phyloP scores from a whole-genome alignment of 306 rosid species.

The Ormosia semicastrata region DNA sequence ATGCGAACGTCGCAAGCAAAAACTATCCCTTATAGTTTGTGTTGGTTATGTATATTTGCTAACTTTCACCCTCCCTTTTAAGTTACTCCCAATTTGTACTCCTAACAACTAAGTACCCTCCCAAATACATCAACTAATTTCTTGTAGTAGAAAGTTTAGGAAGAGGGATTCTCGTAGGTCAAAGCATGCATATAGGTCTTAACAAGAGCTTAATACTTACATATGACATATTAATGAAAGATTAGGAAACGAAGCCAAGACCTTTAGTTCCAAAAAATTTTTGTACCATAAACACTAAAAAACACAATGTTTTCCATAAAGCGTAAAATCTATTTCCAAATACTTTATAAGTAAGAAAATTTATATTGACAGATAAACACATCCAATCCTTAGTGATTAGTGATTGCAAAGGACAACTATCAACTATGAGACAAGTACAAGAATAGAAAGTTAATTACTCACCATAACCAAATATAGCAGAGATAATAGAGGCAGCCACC shows the following conservation, averaged over 20 bases:
- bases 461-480: conserved; percentile 52
- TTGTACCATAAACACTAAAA: neutral
- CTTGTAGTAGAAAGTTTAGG: too few relatives aligned
- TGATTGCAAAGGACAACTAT: neutral
- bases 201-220: too few relatives aligned
- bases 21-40: neutral
- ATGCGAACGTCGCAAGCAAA: neutral
- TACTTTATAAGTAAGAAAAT: neutral
- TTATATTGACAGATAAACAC: neutral
- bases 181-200: too few relatives aligned
- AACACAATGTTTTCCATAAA: neutral
- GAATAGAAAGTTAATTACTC: neutral
- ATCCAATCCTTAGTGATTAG: neutral
- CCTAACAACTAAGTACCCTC: too few relatives aligned
- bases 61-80: too few relatives aligned
- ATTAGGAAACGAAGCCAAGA: neutral
- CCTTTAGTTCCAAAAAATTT: neutral
- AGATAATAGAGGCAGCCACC: conserved; percentile 51
- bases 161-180: too few relatives aligned
- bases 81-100: too few relatives aligned
- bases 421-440: neutral
- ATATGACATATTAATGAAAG: neutral
- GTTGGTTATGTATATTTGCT: too few relatives aligned
- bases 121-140: too few relatives aligned
- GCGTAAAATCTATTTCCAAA: neutral